Base-by-base conservation (phyloP, 306 rosid species). In the Myrica gale region DNA sequence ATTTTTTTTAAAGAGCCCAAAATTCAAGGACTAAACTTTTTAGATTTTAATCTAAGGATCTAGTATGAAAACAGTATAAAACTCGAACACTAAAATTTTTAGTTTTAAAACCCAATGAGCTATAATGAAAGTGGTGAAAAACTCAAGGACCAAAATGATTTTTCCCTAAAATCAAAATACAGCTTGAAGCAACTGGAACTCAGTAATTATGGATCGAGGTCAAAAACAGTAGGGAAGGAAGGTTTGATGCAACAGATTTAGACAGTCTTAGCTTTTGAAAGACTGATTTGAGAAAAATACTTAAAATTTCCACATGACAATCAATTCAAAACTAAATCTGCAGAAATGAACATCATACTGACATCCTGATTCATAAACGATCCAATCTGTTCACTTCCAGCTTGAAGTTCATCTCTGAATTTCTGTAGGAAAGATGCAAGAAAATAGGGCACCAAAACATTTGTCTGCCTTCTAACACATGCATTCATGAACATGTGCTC, bases 371-470 rank as follows among this genome's bases (percentile, higher is more conserved):
- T 32, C 3, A 2, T 32, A 32, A 32, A 32, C 37, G 37, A 32
- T 32, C 37, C 37, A 32, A 32, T 32, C 67, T 62, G 23, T 66
- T 26, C 60, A 53, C 20, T 57, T 54, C 5, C 69, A 53, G 23
- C 9, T 66, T 58, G 55, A 79, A 71, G 69, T 43, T 56, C 54
- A 73, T 19, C 52, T 67, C 55, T 32, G 50, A 78, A 52, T 63
- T 53, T 71, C 77, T 58, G 44, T 39, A 58, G 21, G 39, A 62
- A 60, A 50, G 32, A 46, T 48, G 26, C n/a, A 39, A 65, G 52
- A 9, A 15, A 66, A 56, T n/a, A 44, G 65, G 7, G 15, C 41
- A 20, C 15, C 10, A 11, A 20, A 21, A 58, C 16, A 58, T 20
- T 20, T 23, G 41, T 58, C 41, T 21, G 32, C 65, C 3, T 58